A percentile compares a stretch with the other conserved stretches of the same genome.
phyloP scores from a whole-genome alignment of 2,329 filamentous ascomycete genomes.

The Tolypocladium amazonense region DNA sequence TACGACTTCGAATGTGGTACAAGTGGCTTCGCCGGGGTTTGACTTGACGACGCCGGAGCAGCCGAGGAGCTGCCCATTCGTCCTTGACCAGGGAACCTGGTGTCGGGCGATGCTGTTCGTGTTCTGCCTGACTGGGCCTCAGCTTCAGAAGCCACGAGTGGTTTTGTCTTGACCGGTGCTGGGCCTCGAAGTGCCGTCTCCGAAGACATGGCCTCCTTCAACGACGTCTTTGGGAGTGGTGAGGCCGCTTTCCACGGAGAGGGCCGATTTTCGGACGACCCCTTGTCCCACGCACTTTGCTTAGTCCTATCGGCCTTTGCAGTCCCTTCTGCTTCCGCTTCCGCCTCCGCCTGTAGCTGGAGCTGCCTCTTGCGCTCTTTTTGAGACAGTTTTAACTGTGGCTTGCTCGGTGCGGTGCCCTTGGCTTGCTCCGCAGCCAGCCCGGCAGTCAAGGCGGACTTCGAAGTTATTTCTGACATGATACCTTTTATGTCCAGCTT shows the following conservation, averaged over 20 bases:
- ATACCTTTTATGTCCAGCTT: slow-evolving; percentile 71
- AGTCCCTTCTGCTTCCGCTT: slow-evolving; percentile 17
- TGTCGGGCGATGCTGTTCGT: slow-evolving; percentile 50
- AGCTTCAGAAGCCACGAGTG: slow-evolving; percentile 31
- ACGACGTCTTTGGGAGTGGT: slow-evolving; percentile 33
- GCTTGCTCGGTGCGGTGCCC: slow-evolving; percentile 23
- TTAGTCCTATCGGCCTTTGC: slow-evolving; percentile 19
- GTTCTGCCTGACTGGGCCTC: slow-evolving; percentile 27
- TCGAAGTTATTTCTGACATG: slow-evolving; percentile 48
- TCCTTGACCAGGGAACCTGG: slow-evolving; percentile 49
- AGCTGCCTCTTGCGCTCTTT: slow-evolving; percentile 83
- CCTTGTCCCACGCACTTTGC: slow-evolving; percentile 34
- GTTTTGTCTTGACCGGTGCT: slow-evolving; percentile 24
- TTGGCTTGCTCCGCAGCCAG: slow-evolving; percentile 39
- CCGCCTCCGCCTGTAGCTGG: slow-evolving; percentile 47
- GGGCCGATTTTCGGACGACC: slow-evolving; percentile 24
- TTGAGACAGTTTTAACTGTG: slow-evolving; percentile 63
- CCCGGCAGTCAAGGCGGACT: slow-evolving; percentile 43
- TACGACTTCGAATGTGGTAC: slow-evolving; percentile 52
- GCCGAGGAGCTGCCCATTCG: slow-evolving; percentile 24
- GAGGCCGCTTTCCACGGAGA: slow-evolving; percentile 58
- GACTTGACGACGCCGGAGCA: slow-evolving; percentile 15
- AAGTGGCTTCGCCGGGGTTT: slow-evolving; percentile 27
- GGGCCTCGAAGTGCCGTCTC: slow-evolving; percentile 16
- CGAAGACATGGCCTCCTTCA: slow-evolving; percentile 35